phyloP scores from a whole-genome alignment of 306 rosid genomes.

The Astragalus glycyphyllos region DNA sequence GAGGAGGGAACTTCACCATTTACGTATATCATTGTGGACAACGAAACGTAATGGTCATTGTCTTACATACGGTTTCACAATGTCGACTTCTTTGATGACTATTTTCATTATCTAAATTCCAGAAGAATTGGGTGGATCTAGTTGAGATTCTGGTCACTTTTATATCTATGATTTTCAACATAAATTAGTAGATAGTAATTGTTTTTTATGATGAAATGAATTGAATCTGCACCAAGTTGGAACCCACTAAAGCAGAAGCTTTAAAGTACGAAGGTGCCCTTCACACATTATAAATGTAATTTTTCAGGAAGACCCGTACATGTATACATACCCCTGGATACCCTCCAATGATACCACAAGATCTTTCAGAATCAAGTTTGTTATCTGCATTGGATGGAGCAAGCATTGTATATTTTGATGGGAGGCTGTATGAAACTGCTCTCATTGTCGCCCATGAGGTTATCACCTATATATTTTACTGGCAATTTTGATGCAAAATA shows the following conservation, averaged over 20 bases:
- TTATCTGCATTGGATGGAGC: slow-evolving; percentile 83
- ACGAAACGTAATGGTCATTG: slow-evolving; percentile 69
- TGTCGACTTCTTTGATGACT: slow-evolving; percentile 33
- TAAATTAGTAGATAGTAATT: slow-evolving; percentile 17
- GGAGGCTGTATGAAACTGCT: slow-evolving; percentile 81
- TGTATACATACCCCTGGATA: slow-evolving; percentile 91
- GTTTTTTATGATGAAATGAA: slow-evolving; percentile 28
- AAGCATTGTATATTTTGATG: slow-evolving; percentile 74
- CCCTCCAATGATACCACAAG: slow-evolving; percentile 85
- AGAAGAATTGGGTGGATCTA: slow-evolving; percentile 32
- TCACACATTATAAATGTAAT: slow-evolving; percentile 38
- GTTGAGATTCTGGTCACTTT: slow-evolving; percentile 18
- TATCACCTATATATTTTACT: slow-evolving; percentile 44
- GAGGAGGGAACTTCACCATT: slow-evolving; percentile 87
- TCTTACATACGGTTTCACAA: slow-evolving; percentile 28
- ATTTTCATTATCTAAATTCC: slow-evolving; percentile 30
- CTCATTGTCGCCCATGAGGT: slow-evolving; percentile 90
- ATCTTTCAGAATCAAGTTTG: slow-evolving; percentile 67
- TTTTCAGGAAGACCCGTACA: slow-evolving; percentile 90
- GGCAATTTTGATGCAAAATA: slow-evolving; percentile 29
- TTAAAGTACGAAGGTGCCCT: neutral
- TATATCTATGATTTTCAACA: slow-evolving; percentile 29
- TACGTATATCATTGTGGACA: slow-evolving; percentile 88
- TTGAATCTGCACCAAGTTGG: slow-evolving; percentile 19
- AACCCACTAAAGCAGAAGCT: neutral